Base-by-base conservation (phyloP, 306 rosid species). In the Trifolium fragiferum region DNA sequence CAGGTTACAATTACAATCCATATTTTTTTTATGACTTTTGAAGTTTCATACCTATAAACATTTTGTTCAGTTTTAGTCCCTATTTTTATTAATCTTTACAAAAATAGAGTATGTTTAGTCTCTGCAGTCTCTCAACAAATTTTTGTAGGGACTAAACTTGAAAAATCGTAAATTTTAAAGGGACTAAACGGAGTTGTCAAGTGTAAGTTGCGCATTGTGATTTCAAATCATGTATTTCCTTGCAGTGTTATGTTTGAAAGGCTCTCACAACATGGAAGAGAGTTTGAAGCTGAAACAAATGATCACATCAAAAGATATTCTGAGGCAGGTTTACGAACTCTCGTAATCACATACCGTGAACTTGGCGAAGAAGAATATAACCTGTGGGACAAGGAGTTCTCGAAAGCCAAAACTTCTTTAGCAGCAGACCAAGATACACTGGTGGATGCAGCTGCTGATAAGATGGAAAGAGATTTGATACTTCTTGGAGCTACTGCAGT, bases 401-500 rank as follows among this genome's bases (percentile, higher is more conserved):
- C 66, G 40, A 83, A 62, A 81, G 89, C 92, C 66, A 89, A 89
- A 86, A 73, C 89, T 38, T 84, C 89, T 81, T 73, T 90, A 60
- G 83, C 81, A 46, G 86, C 73, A 61, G 87, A 85, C 27, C 86
- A 82, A 57, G 91, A 84, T 73, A 83, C 14, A 40, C 80, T 87
- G 64, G 82, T 90, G 57, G 93, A 89, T 55, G 76, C 74, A 25
- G 82, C 87, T 63, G 91, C 90, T 75, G 91, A 89, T 63, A 70
- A 86, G 79, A 87, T 90, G 69, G 98, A 93, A 86, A 83, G 81
- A 64, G 71, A 87, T 68, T 79, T 93, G 66, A 77, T 86, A 75
- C 93, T 93, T 70, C 93, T 93, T 54, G 98, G 98, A 50, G 93
- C 93, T 72, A 89, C 98, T 10, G 97, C 97, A 18, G 96, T 93